phyloP scores from a whole-genome alignment of 306 rosid species.

The Ormosia semicastrata region DNA sequence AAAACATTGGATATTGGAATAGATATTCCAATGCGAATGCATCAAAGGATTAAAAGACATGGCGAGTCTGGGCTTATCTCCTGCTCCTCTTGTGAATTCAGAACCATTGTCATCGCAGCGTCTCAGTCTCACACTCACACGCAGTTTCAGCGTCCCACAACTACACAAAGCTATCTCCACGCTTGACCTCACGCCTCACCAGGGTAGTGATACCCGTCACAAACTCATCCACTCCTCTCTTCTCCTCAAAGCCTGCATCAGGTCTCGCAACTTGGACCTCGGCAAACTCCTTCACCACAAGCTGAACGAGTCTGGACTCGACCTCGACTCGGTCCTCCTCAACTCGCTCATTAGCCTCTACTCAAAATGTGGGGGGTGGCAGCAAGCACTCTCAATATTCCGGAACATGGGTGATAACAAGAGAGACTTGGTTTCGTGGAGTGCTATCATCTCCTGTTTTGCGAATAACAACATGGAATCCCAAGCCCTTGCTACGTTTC shows the following conservation, averaged over 20 bases:
- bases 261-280: slow-evolving; percentile 37
- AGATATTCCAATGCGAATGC: too few species aligned
- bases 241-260: slow-evolving; percentile 58
- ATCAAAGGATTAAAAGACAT: too few species aligned
- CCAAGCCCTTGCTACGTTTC: slow-evolving; percentile 41
- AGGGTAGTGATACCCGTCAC: not conserved
- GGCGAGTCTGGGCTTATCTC: not conserved
- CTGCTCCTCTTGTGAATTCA: not conserved
- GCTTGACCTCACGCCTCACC: slow-evolving; percentile 21
- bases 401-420: slow-evolving; percentile 22
- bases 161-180: slow-evolving; percentile 45
- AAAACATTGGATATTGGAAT: too few species aligned
- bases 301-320: slow-evolving; percentile 34
- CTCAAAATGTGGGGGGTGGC: slow-evolving; percentile 49
- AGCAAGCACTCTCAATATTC: slow-evolving; percentile 38
- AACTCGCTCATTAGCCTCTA: slow-evolving; percentile 63
- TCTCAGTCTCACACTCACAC: not conserved
- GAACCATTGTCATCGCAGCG: not conserved
- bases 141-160: slow-evolving; percentile 23
- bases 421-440: slow-evolving; percentile 55
- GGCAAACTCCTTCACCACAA: slow-evolving; percentile 53
- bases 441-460: slow-evolving; percentile 53
- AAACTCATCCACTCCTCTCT: slow-evolving; percentile 34
- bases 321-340: slow-evolving; percentile 42
- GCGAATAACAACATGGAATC: slow-evolving; percentile 42